Base-by-base conservation (phyloP, 345 rosid species). In the Citropsis articulata region DNA sequence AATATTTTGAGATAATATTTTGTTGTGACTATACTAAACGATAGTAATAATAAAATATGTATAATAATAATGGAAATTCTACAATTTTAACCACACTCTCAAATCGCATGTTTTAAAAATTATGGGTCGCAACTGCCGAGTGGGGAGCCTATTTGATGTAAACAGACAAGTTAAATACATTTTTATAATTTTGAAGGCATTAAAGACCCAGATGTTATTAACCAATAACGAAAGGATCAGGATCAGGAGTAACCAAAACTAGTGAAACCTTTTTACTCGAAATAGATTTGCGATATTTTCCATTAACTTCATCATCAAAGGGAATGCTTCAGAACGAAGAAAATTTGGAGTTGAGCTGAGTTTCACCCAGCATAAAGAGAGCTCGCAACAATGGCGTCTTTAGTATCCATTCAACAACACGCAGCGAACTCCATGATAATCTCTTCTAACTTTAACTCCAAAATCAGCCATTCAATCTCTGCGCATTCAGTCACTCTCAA, bases 321-420 rank as follows among this genome's bases (percentile, higher is more conserved):
- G 7, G 68, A 12, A 2, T 63, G 21, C 31, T 63, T 30, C 59
- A 31, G 21, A 31, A 33, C 4, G 48, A 69, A 28, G 2, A 2
- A 69, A 42, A 21, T 25, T 42, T n/a, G 24, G 50, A 36, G 6
- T n/a, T 7, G 27, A n/a, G 72, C 56, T 5, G 31, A 68, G 31
- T 12, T 25, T 40, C 3, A 69, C 25, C 24, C 6, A 48, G 57
- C 31, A 5, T 69, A 69, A 35, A 69, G 60, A 48, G 25, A 69
- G 60, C 36, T 30, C 5, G 4, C 33, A 74, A 42, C 68, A 67
- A 87, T 87, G 89, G 87, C 77, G 69, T 81, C 87, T 33, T 22
- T 81, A 50, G n/a, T 72, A 0, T 64, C 75, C 36, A 71, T 77
- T 27, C 87, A 77, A 45, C 69, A 35, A 30, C 69, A 35, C 56